Evolutionary conservation across 2,329 filamentous ascomycete species (phyloP), one percentile per base, ranked within the genome.

Genomic region (Nemania sp.): DNA sequence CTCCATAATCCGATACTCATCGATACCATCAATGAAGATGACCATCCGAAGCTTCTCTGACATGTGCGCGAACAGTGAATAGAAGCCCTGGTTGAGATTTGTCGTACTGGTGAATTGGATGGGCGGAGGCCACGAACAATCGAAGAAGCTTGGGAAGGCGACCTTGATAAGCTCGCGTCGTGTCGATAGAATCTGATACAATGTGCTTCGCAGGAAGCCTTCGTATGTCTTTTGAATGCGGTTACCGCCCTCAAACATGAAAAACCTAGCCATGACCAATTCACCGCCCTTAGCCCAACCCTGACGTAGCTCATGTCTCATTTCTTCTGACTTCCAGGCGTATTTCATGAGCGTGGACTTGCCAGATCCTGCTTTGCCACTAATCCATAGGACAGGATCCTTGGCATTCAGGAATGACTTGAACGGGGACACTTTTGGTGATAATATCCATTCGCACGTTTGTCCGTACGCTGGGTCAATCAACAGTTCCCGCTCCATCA

Each of bases 331-430:
- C 29, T 73, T 65, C 49, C 59, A 71, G 2, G 79, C 68, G 52
- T 75, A 75, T 57, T 79, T 80, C 76, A 81, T 79, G n/a, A 81
- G 59, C 0, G 78, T 81, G 0, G 79, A 80, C 57, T 81, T 81
- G 6, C 79, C 79, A 12, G 77, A 77, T 17, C 79, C 79, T 0
- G 79, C 74, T 48, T 79, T 81, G 1, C 80, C 80, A 21, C 72
- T 73, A 15, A 81, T 74, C 74, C 77, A 79, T n/a, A 72, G 37
- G 37, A 70, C 51, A 6, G 69, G 64, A 13, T 71, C 69, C 1
- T 67, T 53, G 2, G 67, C 68, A 21, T 42, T 45, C 13, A 72
- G 54, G 25, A 69, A 70, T 13, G 59, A 39, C 7, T 54, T 66
- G 25, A 72, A 67, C 12, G 66, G 62, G 13, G 70, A 71, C 2